Conservation (phyloP, 2,329 filamentous ascomycete genomes). For the Aspergillus quadrilineatus region DNA sequence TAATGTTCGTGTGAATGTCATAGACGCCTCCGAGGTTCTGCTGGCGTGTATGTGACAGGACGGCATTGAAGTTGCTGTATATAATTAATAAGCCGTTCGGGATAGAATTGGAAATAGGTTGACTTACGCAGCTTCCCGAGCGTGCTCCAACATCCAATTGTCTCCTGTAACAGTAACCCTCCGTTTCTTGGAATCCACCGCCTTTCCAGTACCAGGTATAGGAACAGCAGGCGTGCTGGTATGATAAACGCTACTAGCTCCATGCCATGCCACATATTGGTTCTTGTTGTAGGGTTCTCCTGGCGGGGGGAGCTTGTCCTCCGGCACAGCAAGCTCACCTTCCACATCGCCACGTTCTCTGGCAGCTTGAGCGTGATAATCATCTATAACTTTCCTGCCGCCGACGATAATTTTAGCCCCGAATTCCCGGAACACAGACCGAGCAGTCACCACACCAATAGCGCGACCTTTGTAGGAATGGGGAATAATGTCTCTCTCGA, state of each 20-base stretch:
- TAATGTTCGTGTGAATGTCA: conserved; percentile 87
- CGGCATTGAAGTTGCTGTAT: conserved; percentile 76
- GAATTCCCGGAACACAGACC: conserved; percentile 96
- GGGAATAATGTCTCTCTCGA: conserved; percentile 90
- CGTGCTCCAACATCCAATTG: conserved; percentile 97
- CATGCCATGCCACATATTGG: conserved; percentile 98
- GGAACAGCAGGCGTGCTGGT: conserved; percentile 76
- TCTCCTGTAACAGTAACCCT: conserved; percentile 85
- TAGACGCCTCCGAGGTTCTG: conserved; percentile 75
- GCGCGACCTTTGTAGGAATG: conserved; percentile 98
- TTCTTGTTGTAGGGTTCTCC: conserved; percentile 97
- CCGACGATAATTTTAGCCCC: conserved; percentile 92
- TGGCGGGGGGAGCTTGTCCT: conserved; percentile 71
- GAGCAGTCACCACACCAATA: conserved; percentile 93
- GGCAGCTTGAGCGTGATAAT: conserved; percentile 79
- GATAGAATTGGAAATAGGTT: neutral
- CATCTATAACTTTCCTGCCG: conserved; percentile 79
- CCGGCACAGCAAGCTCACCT: conserved; percentile 86
- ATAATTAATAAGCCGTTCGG: conserved; percentile 10
- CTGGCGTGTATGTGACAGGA: conserved; percentile 66
- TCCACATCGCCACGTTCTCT: conserved; percentile 76
- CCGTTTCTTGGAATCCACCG: conserved; percentile 73
- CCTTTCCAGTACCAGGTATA: conserved; percentile 66
- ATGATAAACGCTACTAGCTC: conserved; percentile 93
- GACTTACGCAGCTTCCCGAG: conserved; percentile 78